Evolutionary conservation across 2,329 filamentous ascomycete genomes (phyloP).

Genomic region (Ceratocystis papillata): DNA sequence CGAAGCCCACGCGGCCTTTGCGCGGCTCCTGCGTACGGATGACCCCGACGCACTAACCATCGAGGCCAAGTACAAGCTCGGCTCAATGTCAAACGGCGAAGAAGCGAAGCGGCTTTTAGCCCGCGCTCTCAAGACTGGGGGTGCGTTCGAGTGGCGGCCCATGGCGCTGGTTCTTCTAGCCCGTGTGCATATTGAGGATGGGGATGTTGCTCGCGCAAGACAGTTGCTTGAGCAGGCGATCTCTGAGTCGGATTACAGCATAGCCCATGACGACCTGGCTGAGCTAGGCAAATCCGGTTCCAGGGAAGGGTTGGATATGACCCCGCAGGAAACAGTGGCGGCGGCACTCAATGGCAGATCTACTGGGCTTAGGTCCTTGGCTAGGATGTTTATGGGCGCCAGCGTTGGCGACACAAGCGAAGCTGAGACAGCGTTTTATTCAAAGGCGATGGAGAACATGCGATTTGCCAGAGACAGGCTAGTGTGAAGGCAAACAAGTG

Average conservation of each 20-base stretch:
- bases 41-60: slow-evolving; percentile 32
- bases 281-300: not conserved
- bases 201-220: not conserved
- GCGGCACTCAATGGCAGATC: not conserved
- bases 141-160: slow-evolving; percentile 24
- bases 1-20: not conserved
- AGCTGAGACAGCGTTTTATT: not conserved
- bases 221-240: slow-evolving; percentile 4
- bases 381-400: not conserved
- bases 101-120: slow-evolving; percentile 20
- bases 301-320: not conserved
- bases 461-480: slow-evolving; percentile 1
- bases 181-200: not conserved
- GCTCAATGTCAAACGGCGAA: not conserved
- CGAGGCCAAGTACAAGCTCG: slow-evolving; percentile 27
- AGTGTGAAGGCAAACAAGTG: not conserved
- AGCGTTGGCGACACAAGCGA: not conserved
- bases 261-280: slow-evolving; percentile 9
- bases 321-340: not conserved
- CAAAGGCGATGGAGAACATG: slow-evolving; percentile 6
- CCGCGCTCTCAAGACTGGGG: slow-evolving; percentile 9
- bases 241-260: slow-evolving; percentile 9
- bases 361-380: not conserved
- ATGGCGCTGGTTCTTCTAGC: slow-evolving; percentile 5
- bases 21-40: slow-evolving; percentile 24